Evolutionary conservation across 2,329 filamentous ascomycete genomes (phyloP).

Genomic region (Chaetomium sp.): DNA sequence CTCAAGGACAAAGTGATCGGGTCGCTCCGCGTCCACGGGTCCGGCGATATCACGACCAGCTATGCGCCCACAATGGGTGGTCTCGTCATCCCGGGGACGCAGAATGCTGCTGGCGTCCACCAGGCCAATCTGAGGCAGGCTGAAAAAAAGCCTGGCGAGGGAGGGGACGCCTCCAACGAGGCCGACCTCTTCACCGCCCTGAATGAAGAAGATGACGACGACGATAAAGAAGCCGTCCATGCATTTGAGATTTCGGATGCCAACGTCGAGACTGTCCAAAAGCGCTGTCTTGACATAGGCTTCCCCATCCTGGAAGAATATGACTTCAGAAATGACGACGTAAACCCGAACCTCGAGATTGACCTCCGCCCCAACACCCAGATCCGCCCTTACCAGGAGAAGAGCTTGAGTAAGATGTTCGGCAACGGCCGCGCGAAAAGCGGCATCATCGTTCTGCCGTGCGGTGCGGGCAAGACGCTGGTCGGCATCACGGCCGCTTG

Average conservation of each 20-base stretch:
- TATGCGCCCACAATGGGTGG: conserved; percentile 84
- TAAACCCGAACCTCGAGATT: conserved; percentile 90
- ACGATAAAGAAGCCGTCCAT: conserved; percentile 80
- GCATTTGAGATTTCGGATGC: conserved; percentile 87
- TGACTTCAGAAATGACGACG: conserved; percentile 88
- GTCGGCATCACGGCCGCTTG: conserved; percentile 98
- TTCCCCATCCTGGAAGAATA: conserved; percentile 94
- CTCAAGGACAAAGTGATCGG: conserved; percentile 83
- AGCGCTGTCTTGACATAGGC: conserved; percentile 82
- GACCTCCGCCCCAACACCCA: conserved; percentile 86
- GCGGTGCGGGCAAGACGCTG: conserved; percentile 93
- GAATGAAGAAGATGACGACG: conserved; percentile 77
- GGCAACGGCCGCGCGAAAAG: conserved; percentile 96
- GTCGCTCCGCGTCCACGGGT: conserved; percentile 72
- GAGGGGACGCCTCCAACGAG: conserved; percentile 57
- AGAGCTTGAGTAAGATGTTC: conserved; percentile 98
- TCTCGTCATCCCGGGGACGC: conserved; percentile 91
- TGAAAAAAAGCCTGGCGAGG: conserved; percentile 48
- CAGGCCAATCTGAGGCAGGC: conserved; percentile 57
- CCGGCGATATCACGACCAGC: conserved; percentile 72
- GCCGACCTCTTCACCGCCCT: conserved; percentile 71
- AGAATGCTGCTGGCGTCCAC: conserved; percentile 84
- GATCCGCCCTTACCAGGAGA: conserved; percentile 94
- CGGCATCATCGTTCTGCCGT: conserved; percentile 95
- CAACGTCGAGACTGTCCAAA: conserved; percentile 83